A percentile compares a stretch with the other conserved stretches of the same genome.
phyloP scores from a whole-genome alignment of 2,329 filamentous ascomycete species.

The Chrysosporium keratinophilum region DNA sequence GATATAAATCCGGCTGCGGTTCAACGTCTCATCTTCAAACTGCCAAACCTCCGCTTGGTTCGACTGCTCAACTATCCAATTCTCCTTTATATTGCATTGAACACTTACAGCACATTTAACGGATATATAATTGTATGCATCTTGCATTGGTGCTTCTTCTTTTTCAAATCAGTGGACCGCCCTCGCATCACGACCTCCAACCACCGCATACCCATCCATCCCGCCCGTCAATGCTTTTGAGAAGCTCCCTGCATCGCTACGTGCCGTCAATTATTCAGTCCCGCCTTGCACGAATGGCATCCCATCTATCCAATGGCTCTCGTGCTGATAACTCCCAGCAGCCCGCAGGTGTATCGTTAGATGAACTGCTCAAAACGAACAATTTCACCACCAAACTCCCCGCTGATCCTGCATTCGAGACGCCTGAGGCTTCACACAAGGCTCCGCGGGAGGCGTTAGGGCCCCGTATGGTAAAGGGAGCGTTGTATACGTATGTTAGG shows the following conservation, averaged over 20 bases:
- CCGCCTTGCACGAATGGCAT: constrained; percentile 16
- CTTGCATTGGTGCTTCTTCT: neutral
- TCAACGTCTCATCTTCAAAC: neutral
- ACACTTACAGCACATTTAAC: neutral
- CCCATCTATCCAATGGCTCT: constrained; percentile 11
- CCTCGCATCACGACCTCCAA: neutral
- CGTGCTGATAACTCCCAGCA: neutral
- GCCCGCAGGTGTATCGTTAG: constrained; percentile 27
- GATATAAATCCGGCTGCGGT: neutral
- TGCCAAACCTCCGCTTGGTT: neutral
- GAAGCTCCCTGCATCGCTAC: constrained; percentile 4
- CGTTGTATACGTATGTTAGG: constrained; percentile 81
- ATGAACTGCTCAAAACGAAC: constrained; percentile 53
- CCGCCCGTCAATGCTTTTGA: constrained; percentile 13
- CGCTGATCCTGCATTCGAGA: constrained; percentile 66
- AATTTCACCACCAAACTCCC: constrained; percentile 59
- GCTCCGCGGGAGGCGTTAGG: constrained; percentile 66
- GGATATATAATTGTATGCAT: neutral
- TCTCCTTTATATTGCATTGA: no score
- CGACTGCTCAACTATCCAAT: neutral
- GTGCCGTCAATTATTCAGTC: constrained; percentile 1
- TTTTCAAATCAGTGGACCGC: neutral
- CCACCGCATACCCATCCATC: neutral
- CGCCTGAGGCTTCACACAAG: constrained; percentile 68
- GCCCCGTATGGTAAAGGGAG: constrained; percentile 73